These are phyloP conservation scores for Bauhinia variegata DNA, from an alignment of 306 rosid genomes.

Conservation along the genomic window DNA sequence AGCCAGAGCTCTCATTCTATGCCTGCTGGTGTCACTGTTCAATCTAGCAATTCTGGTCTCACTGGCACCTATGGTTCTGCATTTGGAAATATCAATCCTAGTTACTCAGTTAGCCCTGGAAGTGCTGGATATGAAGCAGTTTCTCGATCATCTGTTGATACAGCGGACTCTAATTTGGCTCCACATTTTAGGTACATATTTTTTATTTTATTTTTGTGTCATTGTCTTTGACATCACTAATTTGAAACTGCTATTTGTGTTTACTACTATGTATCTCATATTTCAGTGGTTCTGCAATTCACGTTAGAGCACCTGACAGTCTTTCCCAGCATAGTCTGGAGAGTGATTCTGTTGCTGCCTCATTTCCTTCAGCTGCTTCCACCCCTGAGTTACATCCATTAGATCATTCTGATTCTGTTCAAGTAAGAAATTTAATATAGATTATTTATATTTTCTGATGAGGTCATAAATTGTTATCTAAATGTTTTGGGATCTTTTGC, in stretches of 20 bases:
- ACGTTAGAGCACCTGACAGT: conserved; percentile 62
- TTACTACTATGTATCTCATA: conserved; percentile 33
- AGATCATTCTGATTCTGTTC: conserved; percentile 62
- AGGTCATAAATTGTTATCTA: conserved; percentile 32
- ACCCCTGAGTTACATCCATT: conserved; percentile 70
- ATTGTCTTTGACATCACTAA: not conserved
- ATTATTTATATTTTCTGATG: not conserved
- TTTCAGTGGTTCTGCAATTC: conserved; percentile 67
- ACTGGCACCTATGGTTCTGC: conserved; percentile 62
- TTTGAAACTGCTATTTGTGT: conserved; percentile 24
- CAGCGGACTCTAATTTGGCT: conserved; percentile 59
- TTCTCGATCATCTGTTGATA: conserved; percentile 75
- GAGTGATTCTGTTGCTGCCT: conserved; percentile 66
- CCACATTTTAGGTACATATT: conserved; percentile 63
- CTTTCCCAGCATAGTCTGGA: conserved; percentile 70
- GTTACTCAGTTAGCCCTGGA: conserved; percentile 58
- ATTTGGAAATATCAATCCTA: conserved; percentile 64
- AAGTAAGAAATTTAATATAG: conserved; percentile 48
- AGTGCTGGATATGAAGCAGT: conserved; percentile 73
- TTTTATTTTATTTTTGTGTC: not conserved
- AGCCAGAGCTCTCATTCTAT: conserved; percentile 68
- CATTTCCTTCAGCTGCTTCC: conserved; percentile 73
- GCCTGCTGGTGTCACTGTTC: conserved; percentile 62
- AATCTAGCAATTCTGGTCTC: conserved; percentile 59
- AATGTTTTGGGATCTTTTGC: conserved; percentile 38